phyloP scores from a whole-genome alignment of 495 filamentous ascomycete species.

The Penicillium canariense region DNA sequence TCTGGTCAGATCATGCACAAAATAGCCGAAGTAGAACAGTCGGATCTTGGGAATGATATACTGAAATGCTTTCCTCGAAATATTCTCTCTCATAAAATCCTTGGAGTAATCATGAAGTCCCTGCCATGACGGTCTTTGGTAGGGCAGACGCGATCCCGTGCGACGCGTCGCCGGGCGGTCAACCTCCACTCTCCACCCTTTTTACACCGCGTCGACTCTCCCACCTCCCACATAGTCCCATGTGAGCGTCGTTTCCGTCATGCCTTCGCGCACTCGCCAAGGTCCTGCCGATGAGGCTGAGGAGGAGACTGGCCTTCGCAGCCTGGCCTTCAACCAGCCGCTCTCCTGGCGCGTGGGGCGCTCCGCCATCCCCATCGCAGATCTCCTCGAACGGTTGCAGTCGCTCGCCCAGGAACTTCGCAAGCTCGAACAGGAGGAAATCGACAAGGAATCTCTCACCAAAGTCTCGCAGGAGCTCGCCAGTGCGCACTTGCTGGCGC shows the following conservation, averaged over 20 bases:
- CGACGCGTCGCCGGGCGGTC: conserved; percentile 31
- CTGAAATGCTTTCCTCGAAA: too few species aligned
- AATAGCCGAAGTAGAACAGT: too few species aligned
- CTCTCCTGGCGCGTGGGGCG: conserved; percentile 92
- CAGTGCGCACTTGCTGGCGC: conserved; percentile 72
- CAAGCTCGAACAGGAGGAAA: conserved; percentile 83
- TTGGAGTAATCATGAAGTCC: too few species aligned
- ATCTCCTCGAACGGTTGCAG: conserved; percentile 77
- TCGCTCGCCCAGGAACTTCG: conserved; percentile 78
- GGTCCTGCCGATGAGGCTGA: conserved; percentile 39
- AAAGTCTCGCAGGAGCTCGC: conserved; percentile 88
- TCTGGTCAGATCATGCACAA: too few species aligned
- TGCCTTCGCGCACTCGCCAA: conserved; percentile 52
- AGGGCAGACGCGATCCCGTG: conserved; percentile 27
- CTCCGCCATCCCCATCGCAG: conserved; percentile 72
- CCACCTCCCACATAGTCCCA: conserved; percentile 16
- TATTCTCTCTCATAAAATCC: too few species aligned
- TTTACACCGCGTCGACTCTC: conserved; percentile 21
- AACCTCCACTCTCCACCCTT: conserved; percentile 22
- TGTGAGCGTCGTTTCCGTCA: conserved; percentile 33
- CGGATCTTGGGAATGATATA: too few species aligned
- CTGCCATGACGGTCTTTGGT: conserved; percentile 13
- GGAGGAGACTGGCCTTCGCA: conserved; percentile 39
- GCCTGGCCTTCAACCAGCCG: conserved; percentile 71
- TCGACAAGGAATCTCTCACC: conserved; percentile 73